Evolutionary conservation across 2,329 filamentous ascomycete genomes (phyloP), one percentile per base, ranked within the genome.

Genomic region (Fusarium sororula): DNA sequence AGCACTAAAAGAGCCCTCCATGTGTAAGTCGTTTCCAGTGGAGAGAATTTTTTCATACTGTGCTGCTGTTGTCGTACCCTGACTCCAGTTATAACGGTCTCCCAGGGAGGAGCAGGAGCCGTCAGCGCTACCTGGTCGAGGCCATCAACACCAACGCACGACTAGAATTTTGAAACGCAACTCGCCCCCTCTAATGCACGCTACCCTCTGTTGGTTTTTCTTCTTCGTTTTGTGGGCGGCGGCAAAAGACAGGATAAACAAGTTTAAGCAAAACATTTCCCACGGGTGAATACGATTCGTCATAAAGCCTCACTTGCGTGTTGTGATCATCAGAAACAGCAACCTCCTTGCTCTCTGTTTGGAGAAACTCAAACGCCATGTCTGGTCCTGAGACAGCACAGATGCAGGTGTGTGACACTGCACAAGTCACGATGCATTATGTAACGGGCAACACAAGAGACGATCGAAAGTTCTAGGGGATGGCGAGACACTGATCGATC

Each of bases 41-140:
- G 42, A 38, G 42, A 59, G 24, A 24, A 32, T 22, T 26, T 55
- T 53, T 53, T 63, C 66, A 50, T 61, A 70, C 65, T 73, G 70
- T 66, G 66, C 56, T 66, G 66, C 53, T 58, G 51, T 18, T 35
- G 30, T 66, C 35, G 50, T 58, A 63, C 59, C 37, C n/a, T 30
- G 50, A 48, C 59, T 60, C 44, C 42, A 39, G 45, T 44, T 38
- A 35, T 17, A 55, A 42, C 47, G 48, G 22, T 35, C 37, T 54
- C 13, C 32, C 15, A 53, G 44, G 56, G 26, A 57, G 48, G 56
- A 57, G 48, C 47, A 54, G 58, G 35, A 63, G 58, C 35, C n/a
- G 38, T 74, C 63, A 60, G 72, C 72, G 45, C 72, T 68, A 70
- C 54, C 51, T 47, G 35, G 60, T 47, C 68, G 59, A 69, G 68